Evolutionary conservation across 2,329 filamentous ascomycete species (phyloP), one percentile per base, ranked within the genome.

Genomic region (Fusarium foetens): DNA sequence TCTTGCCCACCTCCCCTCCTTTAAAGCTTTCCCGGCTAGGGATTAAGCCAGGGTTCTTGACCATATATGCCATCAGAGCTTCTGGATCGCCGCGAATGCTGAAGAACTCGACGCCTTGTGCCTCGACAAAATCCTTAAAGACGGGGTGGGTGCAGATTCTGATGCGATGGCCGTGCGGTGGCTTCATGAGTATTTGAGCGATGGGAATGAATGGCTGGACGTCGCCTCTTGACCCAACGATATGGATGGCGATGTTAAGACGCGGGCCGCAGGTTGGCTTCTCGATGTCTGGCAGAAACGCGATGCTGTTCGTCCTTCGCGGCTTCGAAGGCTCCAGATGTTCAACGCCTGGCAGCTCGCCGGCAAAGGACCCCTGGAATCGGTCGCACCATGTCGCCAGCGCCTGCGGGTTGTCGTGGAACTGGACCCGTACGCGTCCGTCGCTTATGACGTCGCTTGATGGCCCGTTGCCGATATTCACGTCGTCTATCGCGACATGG

Each of bases 121-220:
- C 79, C 45, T 83, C 79, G n/a, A 90, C 86, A 45, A 90, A 89
- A 7, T 84, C 79, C 57, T 85, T 82, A 73, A 90, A 90, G 10
- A 83, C 82, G 17, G 81, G 73, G 72, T 90, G 88, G 1, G 88
- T 90, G 29, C 87, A 88, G 12, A 90, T 79, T 8, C 88, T 84
- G 4, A 90, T 86, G 14, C 87, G 84, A 73, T 90, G 88, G 5
- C 85, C 84, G 63, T 86, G 79, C 0, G 77, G 76, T 6, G 74
- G 60, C 19, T 68, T 70, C 49, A 63, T 69, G 2, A 81, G 81
- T 7, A 81, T 79, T 68, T 86, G 82, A 0, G 90, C 89, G 2
- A 91, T 80, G 0, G 88, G 86, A 57, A 91, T 80, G 60, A 91
- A 90, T 0, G 88, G 88, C 66, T 91, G 88, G 7, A 79, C 76